These are phyloP conservation scores for Knoxia roxburghii DNA, from an alignment of 257 asterid species.

Conservation along the genomic window DNA sequence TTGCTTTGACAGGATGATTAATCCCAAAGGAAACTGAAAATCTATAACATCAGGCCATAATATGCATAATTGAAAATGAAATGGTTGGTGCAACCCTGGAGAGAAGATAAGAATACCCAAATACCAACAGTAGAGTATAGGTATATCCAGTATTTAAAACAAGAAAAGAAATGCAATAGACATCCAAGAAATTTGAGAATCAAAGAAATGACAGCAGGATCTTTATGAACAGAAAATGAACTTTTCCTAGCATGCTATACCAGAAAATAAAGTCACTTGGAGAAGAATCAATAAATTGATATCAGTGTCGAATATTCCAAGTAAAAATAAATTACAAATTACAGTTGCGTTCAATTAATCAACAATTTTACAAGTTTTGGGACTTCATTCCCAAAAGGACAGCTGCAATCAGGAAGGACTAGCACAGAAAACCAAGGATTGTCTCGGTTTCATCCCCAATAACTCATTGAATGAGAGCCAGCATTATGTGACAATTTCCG, in stretches of 20 bases:
- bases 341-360: slow-evolving; percentile 52
- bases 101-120: background rate
- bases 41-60: background rate
- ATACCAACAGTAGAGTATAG: background rate
- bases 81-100: background rate
- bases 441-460: slow-evolving; percentile 28
- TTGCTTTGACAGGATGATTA: background rate
- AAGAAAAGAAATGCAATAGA: background rate
- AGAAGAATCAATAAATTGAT: slow-evolving; percentile 54
- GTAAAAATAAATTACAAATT: slow-evolving; percentile 48
- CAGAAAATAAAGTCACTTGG: slow-evolving; percentile 4
- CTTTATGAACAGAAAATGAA: background rate
- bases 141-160: background rate
- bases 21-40: background rate
- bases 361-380: slow-evolving; percentile 57
- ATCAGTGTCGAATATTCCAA: slow-evolving; percentile 40
- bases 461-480: slow-evolving; percentile 31
- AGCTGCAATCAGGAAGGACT: slow-evolving; percentile 34
- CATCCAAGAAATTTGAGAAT: background rate
- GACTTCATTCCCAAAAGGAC: slow-evolving; percentile 38
- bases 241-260: slow-evolving; percentile 7
- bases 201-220: background rate
- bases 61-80: background rate
- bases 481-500: slow-evolving; percentile 30
- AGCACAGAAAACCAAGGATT: slow-evolving; percentile 18